These are phyloP conservation scores for Cucurbitaria berberidis DNA, from an alignment of 2,329 filamentous ascomycete species.

Conservation along the genomic window DNA sequence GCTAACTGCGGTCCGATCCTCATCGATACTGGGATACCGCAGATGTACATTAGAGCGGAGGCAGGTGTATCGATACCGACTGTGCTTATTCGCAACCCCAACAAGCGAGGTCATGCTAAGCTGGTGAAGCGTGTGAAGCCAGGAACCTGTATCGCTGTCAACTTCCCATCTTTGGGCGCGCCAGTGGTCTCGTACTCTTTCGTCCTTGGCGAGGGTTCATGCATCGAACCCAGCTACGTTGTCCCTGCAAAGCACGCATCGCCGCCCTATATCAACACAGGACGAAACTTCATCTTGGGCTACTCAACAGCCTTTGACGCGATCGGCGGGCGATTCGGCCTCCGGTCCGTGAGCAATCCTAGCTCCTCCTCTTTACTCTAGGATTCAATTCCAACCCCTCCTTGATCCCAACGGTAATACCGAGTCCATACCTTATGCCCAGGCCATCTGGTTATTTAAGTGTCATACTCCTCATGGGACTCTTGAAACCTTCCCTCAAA, in stretches of 20 bases:
- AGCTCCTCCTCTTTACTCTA: conserved; percentile 25
- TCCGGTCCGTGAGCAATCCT: conserved; percentile 26
- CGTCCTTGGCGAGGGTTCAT: conserved; percentile 30
- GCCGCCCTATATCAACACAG: conserved; percentile 43
- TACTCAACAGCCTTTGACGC: conserved; percentile 47
- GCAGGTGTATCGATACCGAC: conserved; percentile 34
- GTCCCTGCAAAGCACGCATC: conserved; percentile 28
- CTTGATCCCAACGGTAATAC: conserved; percentile 7
- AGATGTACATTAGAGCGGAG: conserved; percentile 45
- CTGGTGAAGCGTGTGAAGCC: conserved; percentile 39
- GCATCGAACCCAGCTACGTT: conserved; percentile 37
- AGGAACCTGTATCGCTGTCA: conserved; percentile 37
- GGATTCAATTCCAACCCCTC: conserved; percentile 2
- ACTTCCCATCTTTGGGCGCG: conserved; percentile 26
- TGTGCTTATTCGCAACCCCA: conserved; percentile 40
- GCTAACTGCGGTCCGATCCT: conserved; percentile 35
- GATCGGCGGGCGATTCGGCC: conserved; percentile 38
- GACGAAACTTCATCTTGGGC: conserved; percentile 40
- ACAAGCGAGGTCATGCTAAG: conserved; percentile 30
- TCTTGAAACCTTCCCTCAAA: conserved; percentile 42
- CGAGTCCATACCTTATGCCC: conserved; percentile 19
- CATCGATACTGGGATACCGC: conserved; percentile 43
- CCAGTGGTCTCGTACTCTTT: conserved; percentile 32
- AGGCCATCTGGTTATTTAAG: conserved; percentile 40
- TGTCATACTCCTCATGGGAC: conserved; percentile 42